Conservation (phyloP, 2,329 filamentous ascomycete species). For the Cytospora piceae region DNA sequence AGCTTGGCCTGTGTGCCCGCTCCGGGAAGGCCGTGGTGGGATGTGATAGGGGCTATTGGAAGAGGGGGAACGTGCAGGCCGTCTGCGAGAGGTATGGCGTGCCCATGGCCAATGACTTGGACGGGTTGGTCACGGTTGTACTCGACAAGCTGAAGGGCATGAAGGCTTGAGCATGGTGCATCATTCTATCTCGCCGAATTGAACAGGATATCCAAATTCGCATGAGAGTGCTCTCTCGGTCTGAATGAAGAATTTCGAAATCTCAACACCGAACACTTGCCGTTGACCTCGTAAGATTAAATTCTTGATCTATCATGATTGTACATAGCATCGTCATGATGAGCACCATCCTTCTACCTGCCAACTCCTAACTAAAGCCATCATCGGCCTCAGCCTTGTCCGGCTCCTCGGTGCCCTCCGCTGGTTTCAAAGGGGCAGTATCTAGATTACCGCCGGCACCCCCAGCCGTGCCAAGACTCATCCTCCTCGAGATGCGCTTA, state of each 20-base stretch:
- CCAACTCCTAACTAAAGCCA: constrained; percentile 35
- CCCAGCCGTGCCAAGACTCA: constrained; percentile 54
- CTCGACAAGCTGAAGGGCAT: constrained; percentile 3
- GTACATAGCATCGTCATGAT: constrained; percentile 17
- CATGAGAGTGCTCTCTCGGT: neutral
- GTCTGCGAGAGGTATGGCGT: constrained; percentile 55
- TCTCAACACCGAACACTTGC: constrained; percentile 8
- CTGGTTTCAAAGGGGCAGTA: constrained; percentile 39
- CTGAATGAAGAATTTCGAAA: neutral
- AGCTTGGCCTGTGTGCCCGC: constrained; percentile 58
- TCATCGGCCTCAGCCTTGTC: constrained; percentile 31
- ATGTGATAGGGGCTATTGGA: constrained; percentile 56
- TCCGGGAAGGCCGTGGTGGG: constrained; percentile 55
- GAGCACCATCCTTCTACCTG: neutral
- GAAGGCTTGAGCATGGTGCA: constrained; percentile 12
- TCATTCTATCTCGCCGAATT: neutral
- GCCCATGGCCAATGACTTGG: constrained; percentile 47
- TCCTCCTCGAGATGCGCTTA: constrained; percentile 53
- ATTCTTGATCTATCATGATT: constrained; percentile 26
- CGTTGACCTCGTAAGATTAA: constrained; percentile 19
- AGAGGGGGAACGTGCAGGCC: constrained; percentile 64
- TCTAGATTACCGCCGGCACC: constrained; percentile 37
- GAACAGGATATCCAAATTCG: neutral
- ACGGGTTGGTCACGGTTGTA: constrained; percentile 39
- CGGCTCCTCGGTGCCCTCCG: constrained; percentile 12